Evolutionary conservation across 345 rosid species (phyloP).

Genomic region (Fremontodendron californicum): DNA sequence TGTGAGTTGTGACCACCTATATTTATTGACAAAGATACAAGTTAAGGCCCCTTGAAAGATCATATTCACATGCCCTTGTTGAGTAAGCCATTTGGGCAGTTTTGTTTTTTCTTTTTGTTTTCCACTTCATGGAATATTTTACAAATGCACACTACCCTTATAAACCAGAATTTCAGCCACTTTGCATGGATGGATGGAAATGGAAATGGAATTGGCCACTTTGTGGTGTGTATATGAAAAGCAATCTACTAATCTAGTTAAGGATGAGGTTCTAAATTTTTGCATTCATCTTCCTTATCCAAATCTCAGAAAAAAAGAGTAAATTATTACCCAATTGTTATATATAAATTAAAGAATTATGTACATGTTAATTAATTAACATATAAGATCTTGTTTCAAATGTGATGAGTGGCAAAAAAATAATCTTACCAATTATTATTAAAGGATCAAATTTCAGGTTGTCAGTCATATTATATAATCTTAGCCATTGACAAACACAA

Average conservation of each 20-base stretch:
- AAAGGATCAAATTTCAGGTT: no score
- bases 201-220: not conserved
- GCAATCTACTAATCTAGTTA: not conserved
- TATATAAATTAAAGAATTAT: not conserved
- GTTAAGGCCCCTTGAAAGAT: not conserved
- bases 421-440: no score
- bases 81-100: not conserved
- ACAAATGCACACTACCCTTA: not conserved
- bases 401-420: not conserved
- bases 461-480: no score
- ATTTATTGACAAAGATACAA: not conserved
- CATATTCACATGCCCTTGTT: not conserved
- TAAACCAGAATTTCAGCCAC: not conserved
- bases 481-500: no score
- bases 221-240: not conserved
- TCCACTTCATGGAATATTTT: constrained; percentile 8
- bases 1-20: constrained; percentile 7
- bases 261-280: not conserved
- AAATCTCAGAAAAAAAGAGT: not conserved
- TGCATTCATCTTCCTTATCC: not conserved
- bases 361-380: not conserved
- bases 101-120: not conserved
- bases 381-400: not conserved
- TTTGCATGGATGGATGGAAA: not conserved
- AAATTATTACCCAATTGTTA: not conserved